A percentile compares a stretch with the other conserved stretches of the same genome.
phyloP scores from a whole-genome alignment of 305 asterid species.

The Euphrasia arctica region DNA sequence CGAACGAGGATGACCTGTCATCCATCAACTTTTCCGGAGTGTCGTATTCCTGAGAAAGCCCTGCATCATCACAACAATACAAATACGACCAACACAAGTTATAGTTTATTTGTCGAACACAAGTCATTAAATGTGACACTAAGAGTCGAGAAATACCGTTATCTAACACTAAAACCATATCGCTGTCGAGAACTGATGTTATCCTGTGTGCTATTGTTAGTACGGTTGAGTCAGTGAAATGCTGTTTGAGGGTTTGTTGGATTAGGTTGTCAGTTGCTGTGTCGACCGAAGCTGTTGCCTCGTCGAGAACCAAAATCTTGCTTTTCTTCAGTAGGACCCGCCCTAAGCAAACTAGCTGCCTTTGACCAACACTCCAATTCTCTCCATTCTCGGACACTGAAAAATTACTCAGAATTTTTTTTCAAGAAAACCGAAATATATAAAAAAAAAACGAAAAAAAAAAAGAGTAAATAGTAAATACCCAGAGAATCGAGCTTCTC shows the following conservation, averaged over 20 bases:
- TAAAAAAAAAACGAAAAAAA: background rate
- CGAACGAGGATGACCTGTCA: constrained; percentile 54
- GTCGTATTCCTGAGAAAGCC: constrained; percentile 65
- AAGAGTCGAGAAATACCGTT: constrained; percentile 36
- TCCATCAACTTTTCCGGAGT: constrained; percentile 67
- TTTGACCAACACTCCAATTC: constrained; percentile 93
- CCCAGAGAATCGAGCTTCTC: constrained; percentile 82
- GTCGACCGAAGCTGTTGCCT: constrained; percentile 96
- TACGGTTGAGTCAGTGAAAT: constrained; percentile 62
- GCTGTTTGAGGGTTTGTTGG: constrained; percentile 67
- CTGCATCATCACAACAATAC: constrained; percentile 36
- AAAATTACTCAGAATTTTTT: background rate
- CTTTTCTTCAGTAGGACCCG: constrained; percentile 86
- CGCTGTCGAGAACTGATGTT: constrained; percentile 78
- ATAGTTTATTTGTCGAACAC: no score
- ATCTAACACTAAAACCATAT: constrained; percentile 66
- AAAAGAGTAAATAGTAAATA: constrained; percentile 15
- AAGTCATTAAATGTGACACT: background rate
- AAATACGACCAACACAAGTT: background rate
- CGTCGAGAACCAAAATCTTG: constrained; percentile 81
- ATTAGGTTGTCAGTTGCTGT: constrained; percentile 83
- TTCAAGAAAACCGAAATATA: no score
- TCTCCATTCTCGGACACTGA: constrained; percentile 87
- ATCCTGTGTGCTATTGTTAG: constrained; percentile 87
- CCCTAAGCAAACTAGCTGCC: constrained; percentile 90